Percentiles rank a stretch among this genome's conserved stretches.
These are phyloP conservation scores for Cercospora sesami DNA, from an alignment of 2,329 filamentous ascomycete species.

Conservation along the genomic window DNA sequence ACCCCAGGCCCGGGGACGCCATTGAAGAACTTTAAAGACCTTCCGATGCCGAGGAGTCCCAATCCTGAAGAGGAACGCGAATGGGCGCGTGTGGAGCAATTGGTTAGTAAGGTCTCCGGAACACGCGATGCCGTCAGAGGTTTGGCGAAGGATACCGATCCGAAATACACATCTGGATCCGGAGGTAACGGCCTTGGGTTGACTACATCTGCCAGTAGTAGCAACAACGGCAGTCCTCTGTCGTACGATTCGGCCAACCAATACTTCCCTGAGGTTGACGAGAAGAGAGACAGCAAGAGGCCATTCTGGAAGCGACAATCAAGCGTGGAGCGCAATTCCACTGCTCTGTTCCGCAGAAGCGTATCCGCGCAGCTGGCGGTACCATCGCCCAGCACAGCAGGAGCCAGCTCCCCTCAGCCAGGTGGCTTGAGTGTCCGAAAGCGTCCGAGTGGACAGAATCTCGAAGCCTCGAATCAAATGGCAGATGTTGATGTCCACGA, in stretches of 20 bases:
- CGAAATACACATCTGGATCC: slow-evolving; percentile 53
- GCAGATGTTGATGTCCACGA: slow-evolving; percentile 64
- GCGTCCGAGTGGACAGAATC: slow-evolving; percentile 29
- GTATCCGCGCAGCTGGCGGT: slow-evolving; percentile 57
- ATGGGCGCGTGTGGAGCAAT: slow-evolving; percentile 81
- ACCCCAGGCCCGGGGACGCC: slow-evolving; percentile 31
- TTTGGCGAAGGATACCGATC: slow-evolving; percentile 79
- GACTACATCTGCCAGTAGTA: slow-evolving; percentile 32
- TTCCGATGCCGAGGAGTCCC: slow-evolving; percentile 18
- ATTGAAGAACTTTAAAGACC: slow-evolving; percentile 27
- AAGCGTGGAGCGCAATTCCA: slow-evolving; percentile 50
- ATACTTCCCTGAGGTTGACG: slow-evolving; percentile 39
- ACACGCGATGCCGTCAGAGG: slow-evolving; percentile 85
- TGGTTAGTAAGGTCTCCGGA: slow-evolving; percentile 83
- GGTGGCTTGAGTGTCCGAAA: slow-evolving; percentile 43
- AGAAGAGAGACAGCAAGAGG: slow-evolving; percentile 56
- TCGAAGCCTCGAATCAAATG: slow-evolving; percentile 23
- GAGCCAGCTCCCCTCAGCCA: slow-evolving; percentile 37
- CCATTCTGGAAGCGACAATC: slow-evolving; percentile 93
- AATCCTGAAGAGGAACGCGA: slow-evolving; percentile 68
- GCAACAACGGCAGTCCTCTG: slow-evolving; percentile 41
- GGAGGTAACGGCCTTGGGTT: slow-evolving; percentile 40
- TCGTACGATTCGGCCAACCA: slow-evolving; percentile 47
- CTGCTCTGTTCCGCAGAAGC: slow-evolving; percentile 50
- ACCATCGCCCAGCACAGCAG: slow-evolving; percentile 42